These are phyloP conservation scores for Calophaca sinica DNA, from an alignment of 306 rosid genomes.

Conservation along the genomic window DNA sequence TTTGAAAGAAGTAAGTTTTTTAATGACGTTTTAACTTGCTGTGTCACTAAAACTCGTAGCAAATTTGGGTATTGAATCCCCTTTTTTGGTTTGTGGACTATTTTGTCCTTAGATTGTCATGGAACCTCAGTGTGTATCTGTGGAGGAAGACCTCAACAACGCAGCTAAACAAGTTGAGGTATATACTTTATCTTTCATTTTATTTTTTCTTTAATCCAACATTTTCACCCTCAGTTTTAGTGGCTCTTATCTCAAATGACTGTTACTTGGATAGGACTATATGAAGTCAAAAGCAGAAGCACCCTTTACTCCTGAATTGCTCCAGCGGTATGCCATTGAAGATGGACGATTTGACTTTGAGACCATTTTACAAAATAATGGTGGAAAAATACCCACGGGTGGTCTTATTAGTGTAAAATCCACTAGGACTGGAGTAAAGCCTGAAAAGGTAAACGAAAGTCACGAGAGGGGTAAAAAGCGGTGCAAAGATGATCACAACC, in stretches of 20 bases:
- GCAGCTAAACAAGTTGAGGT: slow-evolving; percentile 90
- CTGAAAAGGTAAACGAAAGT: slow-evolving; percentile 49
- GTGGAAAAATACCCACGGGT: slow-evolving; percentile 59
- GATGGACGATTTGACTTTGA: slow-evolving; percentile 62
- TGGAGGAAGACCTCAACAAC: slow-evolving; percentile 77
- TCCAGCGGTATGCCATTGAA: slow-evolving; percentile 66
- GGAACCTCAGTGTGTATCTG: slow-evolving; percentile 71
- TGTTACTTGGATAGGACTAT: slow-evolving; percentile 52
- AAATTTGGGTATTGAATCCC: slow-evolving; percentile 26
- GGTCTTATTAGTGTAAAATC: slow-evolving; percentile 70
- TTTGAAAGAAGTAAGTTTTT: slow-evolving; percentile 64
- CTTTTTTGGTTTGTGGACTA: background rate
- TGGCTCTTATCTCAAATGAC: slow-evolving; percentile 39
- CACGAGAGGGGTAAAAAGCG: slow-evolving; percentile 55
- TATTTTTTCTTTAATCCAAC: background rate
- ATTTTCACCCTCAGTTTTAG: slow-evolving; percentile 1
- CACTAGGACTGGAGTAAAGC: slow-evolving; percentile 43
- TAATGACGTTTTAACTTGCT: background rate
- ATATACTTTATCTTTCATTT: background rate
- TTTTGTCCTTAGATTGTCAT: slow-evolving; percentile 56
- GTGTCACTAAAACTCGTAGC: background rate
- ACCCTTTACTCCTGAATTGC: slow-evolving; percentile 58
- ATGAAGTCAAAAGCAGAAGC: slow-evolving; percentile 61
- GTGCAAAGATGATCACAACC: slow-evolving; percentile 47
- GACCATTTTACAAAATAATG: slow-evolving; percentile 54